Base-by-base conservation (phyloP, 1,284 basidiomycete species). In the Xerocomus amazonicus region DNA sequence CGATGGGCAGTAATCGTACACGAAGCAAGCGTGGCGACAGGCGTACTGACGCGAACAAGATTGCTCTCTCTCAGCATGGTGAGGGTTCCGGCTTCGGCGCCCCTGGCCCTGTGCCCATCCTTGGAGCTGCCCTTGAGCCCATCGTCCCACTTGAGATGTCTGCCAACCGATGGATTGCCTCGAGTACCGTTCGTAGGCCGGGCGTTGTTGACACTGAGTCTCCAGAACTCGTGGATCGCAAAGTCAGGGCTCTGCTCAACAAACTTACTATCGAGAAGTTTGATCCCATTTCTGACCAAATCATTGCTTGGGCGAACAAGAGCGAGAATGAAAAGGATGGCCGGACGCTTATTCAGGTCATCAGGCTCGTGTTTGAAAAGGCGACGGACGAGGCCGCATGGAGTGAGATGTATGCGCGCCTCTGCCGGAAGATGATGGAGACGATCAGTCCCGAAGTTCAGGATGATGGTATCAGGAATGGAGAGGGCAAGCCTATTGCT, bases 231-330 rank as follows among this genome's bases (percentile, higher is more conserved):
- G 91, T 97, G 31, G 92, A 96, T 62, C 86, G 93, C 53, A 97
- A 97, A 74, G 94, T 98, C 75, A 95, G 92, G 73, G 77, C 76
- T 46, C 72, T 97, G 54, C 86, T 99, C 63, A 98, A 98, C 82
- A 97, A 96, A 76, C 83, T 98, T 43, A 96, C 95, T 1, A 87
- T 95, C 80, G 93, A 97, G 75, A 92, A 91, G 67, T 98, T 98
- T 77, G 92, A 96, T 60, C 88, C 90, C 7, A 97, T 98, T 62
- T 95, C 90, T 6, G 81, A 87, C 62, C 92, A 97, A 71, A 93
- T 97, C 64, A 87, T 97, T 57, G 74, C 80, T 16, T 97, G 90
- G 90, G 95, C 93, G 39, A 97, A 98, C 81, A 92, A 85, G 75
- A 93, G 90, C 7, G 84, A 87, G 71, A 80, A 86, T 59, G 95